Evolutionary conservation across 306 rosid genomes (phyloP).

Genomic region (Medicago ruthenica): DNA sequence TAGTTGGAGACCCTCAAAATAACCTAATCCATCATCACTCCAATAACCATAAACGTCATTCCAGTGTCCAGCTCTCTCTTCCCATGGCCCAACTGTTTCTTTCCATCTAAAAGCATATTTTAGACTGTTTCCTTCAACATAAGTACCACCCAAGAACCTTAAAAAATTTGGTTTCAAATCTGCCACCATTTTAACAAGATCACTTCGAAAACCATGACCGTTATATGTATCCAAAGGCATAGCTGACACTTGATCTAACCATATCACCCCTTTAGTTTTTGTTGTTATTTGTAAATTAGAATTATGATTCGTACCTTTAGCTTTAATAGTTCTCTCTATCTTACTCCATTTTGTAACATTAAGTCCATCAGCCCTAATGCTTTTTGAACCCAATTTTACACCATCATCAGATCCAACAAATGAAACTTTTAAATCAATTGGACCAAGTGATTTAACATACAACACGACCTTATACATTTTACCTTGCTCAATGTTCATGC

Average conservation of each 20-base stretch:
- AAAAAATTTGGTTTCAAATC: conserved; percentile 65
- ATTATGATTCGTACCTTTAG: conserved; percentile 27
- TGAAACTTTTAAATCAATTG: conserved; percentile 57
- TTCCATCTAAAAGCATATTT: conserved; percentile 81
- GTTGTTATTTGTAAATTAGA: conserved; percentile 45
- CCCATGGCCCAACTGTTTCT: neutral
- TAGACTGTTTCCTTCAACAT: conserved; percentile 79
- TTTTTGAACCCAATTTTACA: conserved; percentile 47
- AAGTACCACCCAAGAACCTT: conserved; percentile 87
- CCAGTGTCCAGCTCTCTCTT: neutral
- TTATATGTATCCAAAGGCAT: conserved; percentile 45
- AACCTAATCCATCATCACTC: neutral
- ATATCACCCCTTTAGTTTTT: conserved; percentile 1
- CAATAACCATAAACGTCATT: neutral
- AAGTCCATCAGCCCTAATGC: neutral
- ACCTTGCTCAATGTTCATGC: conserved; percentile 77
- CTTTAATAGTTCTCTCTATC: conserved; percentile 28
- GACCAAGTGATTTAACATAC: conserved; percentile 54
- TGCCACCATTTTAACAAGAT: conserved; percentile 61
- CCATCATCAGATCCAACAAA: conserved; percentile 45
- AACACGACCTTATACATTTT: conserved; percentile 61
- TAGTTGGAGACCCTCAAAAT: conserved; percentile 46
- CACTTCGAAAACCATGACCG: conserved; percentile 75
- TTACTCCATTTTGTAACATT: conserved; percentile 34
- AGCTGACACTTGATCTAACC: conserved; percentile 49